Conservation (phyloP, 805 yeast genomes). For the Candida ficus region DNA sequence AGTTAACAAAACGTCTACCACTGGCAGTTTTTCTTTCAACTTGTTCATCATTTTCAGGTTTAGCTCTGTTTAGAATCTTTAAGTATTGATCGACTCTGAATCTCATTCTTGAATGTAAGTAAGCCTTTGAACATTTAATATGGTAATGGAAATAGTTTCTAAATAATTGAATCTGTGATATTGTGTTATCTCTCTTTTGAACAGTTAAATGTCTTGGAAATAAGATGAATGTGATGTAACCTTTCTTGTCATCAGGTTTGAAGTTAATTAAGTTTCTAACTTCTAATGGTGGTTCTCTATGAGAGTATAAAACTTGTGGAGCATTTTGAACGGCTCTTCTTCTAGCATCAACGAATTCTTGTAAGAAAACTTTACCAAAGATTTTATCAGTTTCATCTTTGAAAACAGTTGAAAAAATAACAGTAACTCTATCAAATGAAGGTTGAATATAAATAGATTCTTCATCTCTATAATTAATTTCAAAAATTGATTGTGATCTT, state of each 20-base stretch:
- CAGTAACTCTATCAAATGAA: slow-evolving; percentile 93
- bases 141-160: slow-evolving; percentile 98
- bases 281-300: slow-evolving; percentile 90
- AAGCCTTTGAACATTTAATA: slow-evolving; percentile 96
- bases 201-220: slow-evolving; percentile 73
- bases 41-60: slow-evolving; percentile 82
- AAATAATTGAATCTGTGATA: slow-evolving; percentile 86
- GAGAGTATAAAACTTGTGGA: slow-evolving; percentile 93
- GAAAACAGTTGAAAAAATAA: slow-evolving; percentile 89
- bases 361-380: slow-evolving; percentile 83
- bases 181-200: slow-evolving; percentile 76
- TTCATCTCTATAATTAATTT: slow-evolving; percentile 82
- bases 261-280: slow-evolving; percentile 41
- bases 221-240: slow-evolving; percentile 63
- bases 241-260: slow-evolving; percentile 39
- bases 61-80: slow-evolving; percentile 94
- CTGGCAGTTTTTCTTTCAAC: slow-evolving; percentile 36
- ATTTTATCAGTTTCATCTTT: slow-evolving; percentile 95
- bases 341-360: slow-evolving; percentile 95
- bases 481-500: slow-evolving; percentile 18
- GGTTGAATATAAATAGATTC: slow-evolving; percentile 91
- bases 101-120: slow-evolving; percentile 98
- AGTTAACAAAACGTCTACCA: slow-evolving; percentile 25
- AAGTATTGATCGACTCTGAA: slow-evolving; percentile 89
- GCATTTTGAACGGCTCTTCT: slow-evolving; percentile 94